A percentile compares a stretch with the other conserved stretches of the same genome.
Conservation (phyloP, 148 eudicot species). For the Rhododendron molle region DNA sequence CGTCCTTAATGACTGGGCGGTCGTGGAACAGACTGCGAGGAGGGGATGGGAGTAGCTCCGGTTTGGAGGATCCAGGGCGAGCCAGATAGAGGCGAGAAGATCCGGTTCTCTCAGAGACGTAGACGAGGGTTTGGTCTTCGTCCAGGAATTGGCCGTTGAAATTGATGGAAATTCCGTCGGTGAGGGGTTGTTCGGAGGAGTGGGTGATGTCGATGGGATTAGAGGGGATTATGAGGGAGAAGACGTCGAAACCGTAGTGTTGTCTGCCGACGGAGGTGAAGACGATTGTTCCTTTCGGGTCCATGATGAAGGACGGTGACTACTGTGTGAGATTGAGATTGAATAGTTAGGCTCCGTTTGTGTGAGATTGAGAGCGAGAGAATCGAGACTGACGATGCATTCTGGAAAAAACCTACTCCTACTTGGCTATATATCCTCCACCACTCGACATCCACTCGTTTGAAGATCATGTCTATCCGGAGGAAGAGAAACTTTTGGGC, state of each 20-base stretch:
- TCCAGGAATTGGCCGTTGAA: slow-evolving; percentile 58
- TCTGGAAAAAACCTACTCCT: neutral
- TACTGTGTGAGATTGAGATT: neutral
- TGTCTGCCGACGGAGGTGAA: slow-evolving; percentile 8
- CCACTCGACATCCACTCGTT: too few relatives aligned
- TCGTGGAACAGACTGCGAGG: slow-evolving; percentile 52
- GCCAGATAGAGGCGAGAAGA: slow-evolving; percentile 37
- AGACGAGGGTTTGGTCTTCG: slow-evolving; percentile 34
- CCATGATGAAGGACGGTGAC: neutral
- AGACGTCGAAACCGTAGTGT: slow-evolving; percentile 12
- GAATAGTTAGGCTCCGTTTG: too few relatives aligned
- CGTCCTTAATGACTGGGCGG: slow-evolving; percentile 46
- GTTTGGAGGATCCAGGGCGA: neutral
- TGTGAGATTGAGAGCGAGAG: neutral
- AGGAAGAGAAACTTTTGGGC: too few relatives aligned
- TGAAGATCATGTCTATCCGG: too few relatives aligned
- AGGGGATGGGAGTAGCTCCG: slow-evolving; percentile 26
- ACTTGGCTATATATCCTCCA: too few relatives aligned
- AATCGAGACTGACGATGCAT: neutral
- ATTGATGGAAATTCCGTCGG: slow-evolving; percentile 63
- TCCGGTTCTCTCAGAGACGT: slow-evolving; percentile 57
- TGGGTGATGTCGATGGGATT: neutral
- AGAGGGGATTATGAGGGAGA: slow-evolving; percentile 22
- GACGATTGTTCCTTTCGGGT: slow-evolving; percentile 15
- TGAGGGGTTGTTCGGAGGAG: slow-evolving; percentile 43